Evolutionary conservation across 371 early-diverging fungal genomes (phyloP), one percentile per base, ranked within the genome.

Genomic region (Mortierella sp.): DNA sequence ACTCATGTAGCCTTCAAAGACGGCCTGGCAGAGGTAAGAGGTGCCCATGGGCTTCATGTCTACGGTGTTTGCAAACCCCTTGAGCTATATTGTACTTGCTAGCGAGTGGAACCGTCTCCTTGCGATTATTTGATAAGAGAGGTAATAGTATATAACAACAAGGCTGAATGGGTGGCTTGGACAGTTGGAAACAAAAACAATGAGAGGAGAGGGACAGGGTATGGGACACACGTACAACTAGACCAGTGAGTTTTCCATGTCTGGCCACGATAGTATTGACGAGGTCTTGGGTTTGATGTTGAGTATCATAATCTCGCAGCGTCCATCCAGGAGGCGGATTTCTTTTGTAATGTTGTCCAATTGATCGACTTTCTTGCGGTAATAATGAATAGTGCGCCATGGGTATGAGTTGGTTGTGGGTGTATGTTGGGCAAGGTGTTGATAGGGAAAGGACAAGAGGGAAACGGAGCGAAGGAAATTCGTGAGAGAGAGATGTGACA

Each of bases 41-140:
- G 92, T 92, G 38, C 92, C 92, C 55, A 85, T 90, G 47, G 91
- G 79, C 80, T 92, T 92, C 71, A 91, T 75, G 57, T 92, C 92
- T 24, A 92, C 83, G 70, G 92, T 92, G 6, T 90, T 78, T 10
- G 82, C 72, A 78, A 88, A 91, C 2, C 92, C 92, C 47, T 89
- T 89, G 31, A 83, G 68, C 8, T 87, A 88, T 83, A 76, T 42
- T 65, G 58, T 87, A 75, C 89, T 73, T 76, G 90, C 79, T 47
- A 89, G 82, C n/a, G 78, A 82, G 74, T 79, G 72, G 71, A 90
- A 91, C 76, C 89, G 91, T 13, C 91, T 91, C 24, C 92, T 91
- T 11, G 92, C 91, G 63, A 89, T 91, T 80, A 91, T 91, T 80
- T 87, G 7, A 7, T 4, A 14, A 72, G 14, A 50, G 16, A 14